A percentile compares a stretch with the other conserved stretches of the same genome.
phyloP scores from a whole-genome alignment of 768 basidiomycete genomes.

The Piloderma croceum region DNA sequence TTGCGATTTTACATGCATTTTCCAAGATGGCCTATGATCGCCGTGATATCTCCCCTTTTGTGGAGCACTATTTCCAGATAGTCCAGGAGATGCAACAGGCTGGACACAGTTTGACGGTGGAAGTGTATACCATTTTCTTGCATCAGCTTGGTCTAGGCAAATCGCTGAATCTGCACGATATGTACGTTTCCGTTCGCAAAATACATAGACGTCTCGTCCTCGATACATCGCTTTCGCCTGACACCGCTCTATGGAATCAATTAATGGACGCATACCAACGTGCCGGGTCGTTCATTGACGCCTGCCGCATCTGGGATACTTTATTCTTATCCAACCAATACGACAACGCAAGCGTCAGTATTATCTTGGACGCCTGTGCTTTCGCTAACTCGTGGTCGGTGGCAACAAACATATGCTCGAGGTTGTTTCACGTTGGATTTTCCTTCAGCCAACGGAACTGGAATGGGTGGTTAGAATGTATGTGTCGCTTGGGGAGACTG shows the following conservation, averaged over 20 bases:
- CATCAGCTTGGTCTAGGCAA: conserved; percentile 40
- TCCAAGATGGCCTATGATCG: conserved; percentile 50
- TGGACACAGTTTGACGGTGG: conserved; percentile 49
- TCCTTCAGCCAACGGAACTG: conserved; percentile 62
- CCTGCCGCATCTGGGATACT: conserved; percentile 76
- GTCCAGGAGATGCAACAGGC: conserved; percentile 73
- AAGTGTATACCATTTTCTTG: conserved; percentile 66
- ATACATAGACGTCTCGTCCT: conserved; percentile 75
- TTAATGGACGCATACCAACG: conserved; percentile 87
- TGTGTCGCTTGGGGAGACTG: conserved; percentile 65
- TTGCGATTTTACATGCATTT: conserved; percentile 58
- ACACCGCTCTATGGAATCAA: conserved; percentile 68
- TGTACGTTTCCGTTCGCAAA: conserved; percentile 50
- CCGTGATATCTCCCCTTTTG: conserved; percentile 30
- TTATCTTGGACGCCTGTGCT: conserved; percentile 83
- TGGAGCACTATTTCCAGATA: conserved; percentile 66
- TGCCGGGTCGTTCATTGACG: conserved; percentile 63
- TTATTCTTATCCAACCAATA: conserved; percentile 55
- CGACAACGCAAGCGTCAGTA: conserved; percentile 64
- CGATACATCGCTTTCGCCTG: conserved; percentile 70
- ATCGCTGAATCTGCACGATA: conserved; percentile 22
- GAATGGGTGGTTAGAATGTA: conserved; percentile 80
- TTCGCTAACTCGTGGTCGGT: conserved; percentile 45
- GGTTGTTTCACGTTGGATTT: conserved; percentile 45
- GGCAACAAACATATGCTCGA: conserved; percentile 51